phyloP scores from a whole-genome alignment of 2,329 filamentous ascomycete species.

The Sarocladium kiliense region DNA sequence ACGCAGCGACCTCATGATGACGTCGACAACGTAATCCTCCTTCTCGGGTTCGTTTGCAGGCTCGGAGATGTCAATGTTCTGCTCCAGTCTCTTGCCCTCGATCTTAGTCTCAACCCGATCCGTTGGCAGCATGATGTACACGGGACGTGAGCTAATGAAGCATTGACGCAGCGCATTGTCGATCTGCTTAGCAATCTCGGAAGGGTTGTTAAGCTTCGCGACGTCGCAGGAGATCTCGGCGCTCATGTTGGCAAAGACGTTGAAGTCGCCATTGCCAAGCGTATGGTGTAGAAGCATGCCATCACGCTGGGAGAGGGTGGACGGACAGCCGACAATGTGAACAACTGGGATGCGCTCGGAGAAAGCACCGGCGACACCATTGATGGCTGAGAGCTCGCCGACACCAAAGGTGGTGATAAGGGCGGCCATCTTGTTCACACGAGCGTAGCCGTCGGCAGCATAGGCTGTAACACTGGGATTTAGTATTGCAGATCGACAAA shows the following conservation, averaged over 20 bases:
- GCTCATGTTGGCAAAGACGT: slow-evolving; percentile 78
- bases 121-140: slow-evolving; percentile 79
- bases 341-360: slow-evolving; percentile 68
- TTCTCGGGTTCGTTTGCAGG: slow-evolving; percentile 62
- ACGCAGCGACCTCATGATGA: slow-evolving; percentile 68
- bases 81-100: slow-evolving; percentile 66
- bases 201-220: slow-evolving; percentile 64
- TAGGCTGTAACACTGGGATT: slow-evolving; percentile 45
- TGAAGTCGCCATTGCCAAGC: slow-evolving; percentile 73
- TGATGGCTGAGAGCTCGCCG: slow-evolving; percentile 67
- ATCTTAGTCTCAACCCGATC: slow-evolving; percentile 75
- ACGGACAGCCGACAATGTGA: slow-evolving; percentile 57
- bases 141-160: slow-evolving; percentile 67
- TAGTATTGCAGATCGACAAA: not conserved
- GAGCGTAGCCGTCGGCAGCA: slow-evolving; percentile 74
- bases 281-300: slow-evolving; percentile 60
- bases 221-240: slow-evolving; percentile 65
- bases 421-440: slow-evolving; percentile 65
- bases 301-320: slow-evolving; percentile 41
- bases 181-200: slow-evolving; percentile 68
- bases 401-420: slow-evolving; percentile 74
- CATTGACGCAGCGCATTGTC: slow-evolving; percentile 74
- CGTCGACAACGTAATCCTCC: slow-evolving; percentile 78
- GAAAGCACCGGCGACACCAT: slow-evolving; percentile 69
- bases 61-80: slow-evolving; percentile 61